These are phyloP conservation scores for Gnomoniopsis smithogilvyi DNA, from an alignment of 2,329 filamentous ascomycete species.

Conservation along the genomic window DNA sequence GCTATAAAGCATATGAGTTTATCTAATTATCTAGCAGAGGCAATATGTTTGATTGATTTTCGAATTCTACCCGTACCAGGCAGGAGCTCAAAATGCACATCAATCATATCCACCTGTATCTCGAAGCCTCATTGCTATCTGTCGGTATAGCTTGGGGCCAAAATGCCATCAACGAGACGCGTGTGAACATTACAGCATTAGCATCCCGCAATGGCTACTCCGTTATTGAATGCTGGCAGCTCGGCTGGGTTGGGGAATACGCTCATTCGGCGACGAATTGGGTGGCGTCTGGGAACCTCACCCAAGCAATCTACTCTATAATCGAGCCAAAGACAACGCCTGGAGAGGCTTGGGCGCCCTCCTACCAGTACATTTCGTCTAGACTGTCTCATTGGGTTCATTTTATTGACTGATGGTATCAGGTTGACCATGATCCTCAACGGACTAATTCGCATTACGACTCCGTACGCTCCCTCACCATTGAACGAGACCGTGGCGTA, in stretches of 20 bases:
- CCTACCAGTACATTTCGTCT: constrained; percentile 25
- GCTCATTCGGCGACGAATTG: constrained; percentile 30
- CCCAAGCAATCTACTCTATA: constrained; percentile 27
- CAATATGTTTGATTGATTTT: not conserved
- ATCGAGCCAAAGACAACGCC: constrained; percentile 28
- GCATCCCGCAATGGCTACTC: constrained; percentile 26
- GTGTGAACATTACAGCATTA: constrained; percentile 28
- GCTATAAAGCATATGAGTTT: too few species aligned
- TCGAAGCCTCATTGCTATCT: not conserved
- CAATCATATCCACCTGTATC: not conserved
- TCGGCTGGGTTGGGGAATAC: constrained; percentile 22
- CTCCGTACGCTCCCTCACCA: constrained; percentile 21
- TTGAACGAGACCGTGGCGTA: constrained; percentile 24
- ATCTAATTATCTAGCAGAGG: too few species aligned
- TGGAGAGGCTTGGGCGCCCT: constrained; percentile 32
- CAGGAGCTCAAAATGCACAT: constrained; percentile 10
- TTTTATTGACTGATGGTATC: not conserved
- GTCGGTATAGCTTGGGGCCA: not conserved
- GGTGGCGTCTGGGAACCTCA: constrained; percentile 24
- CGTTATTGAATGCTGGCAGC: constrained; percentile 29
- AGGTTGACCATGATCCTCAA: constrained; percentile 31
- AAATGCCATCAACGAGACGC: not conserved
- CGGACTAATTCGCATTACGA: constrained; percentile 30
- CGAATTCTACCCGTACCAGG: not conserved
- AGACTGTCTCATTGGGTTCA: not conserved